These are phyloP conservation scores for Diaporthe velutina DNA, from an alignment of 2,329 filamentous ascomycete genomes.

Conservation along the genomic window DNA sequence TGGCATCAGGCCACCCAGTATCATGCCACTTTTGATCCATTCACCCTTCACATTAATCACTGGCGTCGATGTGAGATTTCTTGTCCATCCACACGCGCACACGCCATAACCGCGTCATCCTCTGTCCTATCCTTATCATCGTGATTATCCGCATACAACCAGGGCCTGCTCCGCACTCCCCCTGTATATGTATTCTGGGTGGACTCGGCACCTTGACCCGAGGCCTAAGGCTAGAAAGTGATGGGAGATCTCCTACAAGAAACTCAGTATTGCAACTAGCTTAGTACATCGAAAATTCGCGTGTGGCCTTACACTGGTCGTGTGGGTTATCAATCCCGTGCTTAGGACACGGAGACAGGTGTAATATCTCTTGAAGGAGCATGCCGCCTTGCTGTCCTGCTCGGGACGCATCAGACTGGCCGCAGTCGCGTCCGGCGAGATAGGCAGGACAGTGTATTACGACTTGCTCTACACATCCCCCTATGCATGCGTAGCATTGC, in stretches of 20 bases:
- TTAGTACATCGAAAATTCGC: background rate
- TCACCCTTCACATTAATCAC: background rate
- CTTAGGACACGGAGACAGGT: background rate
- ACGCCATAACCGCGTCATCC: background rate
- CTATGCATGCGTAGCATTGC: slow-evolving; percentile 23
- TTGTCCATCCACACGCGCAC: background rate
- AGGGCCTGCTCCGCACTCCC: background rate
- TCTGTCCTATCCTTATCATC: background rate
- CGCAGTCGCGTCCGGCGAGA: slow-evolving; percentile 22
- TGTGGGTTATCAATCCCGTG: slow-evolving; percentile 29
- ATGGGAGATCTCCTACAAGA: background rate
- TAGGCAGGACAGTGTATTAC: slow-evolving; percentile 2
- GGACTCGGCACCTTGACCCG: background rate
- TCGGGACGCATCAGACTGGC: slow-evolving; percentile 20
- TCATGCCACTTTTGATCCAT: background rate
- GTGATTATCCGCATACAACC: background rate
- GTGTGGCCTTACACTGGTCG: slow-evolving; percentile 29
- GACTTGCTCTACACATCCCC: slow-evolving; percentile 22
- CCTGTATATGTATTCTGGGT: background rate
- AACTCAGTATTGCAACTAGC: background rate
- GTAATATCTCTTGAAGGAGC: slow-evolving; percentile 24
- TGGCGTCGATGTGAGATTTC: background rate
- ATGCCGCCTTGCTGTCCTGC: slow-evolving; percentile 30
- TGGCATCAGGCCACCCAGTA: background rate
- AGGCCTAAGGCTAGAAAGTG: background rate